phyloP scores from a whole-genome alignment of 2,329 filamentous ascomycete species.

The Beauveria bassiana region DNA sequence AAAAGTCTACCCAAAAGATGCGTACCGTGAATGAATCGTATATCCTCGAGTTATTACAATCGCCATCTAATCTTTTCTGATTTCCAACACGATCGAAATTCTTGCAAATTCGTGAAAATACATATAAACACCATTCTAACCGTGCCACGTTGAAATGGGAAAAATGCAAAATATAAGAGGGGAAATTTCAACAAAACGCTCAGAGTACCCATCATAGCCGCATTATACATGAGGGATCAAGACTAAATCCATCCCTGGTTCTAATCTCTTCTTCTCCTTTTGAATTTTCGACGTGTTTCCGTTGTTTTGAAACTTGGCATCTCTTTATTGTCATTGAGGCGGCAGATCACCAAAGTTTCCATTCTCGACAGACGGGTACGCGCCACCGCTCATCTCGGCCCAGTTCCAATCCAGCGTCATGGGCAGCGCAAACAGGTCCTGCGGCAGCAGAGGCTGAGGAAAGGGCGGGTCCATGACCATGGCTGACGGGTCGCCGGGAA shows the following conservation, averaged over 20 bases:
- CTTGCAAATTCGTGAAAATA: too few relatives aligned
- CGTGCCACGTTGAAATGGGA: too few relatives aligned
- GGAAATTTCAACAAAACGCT: not conserved
- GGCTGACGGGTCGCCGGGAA: conserved; percentile 19
- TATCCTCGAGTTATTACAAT: too few relatives aligned
- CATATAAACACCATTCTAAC: too few relatives aligned
- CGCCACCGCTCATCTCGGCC: conserved; percentile 60
- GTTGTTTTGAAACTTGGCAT: not conserved
- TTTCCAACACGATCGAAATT: not conserved
- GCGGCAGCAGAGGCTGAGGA: conserved; percentile 82
- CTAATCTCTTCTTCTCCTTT: not conserved
- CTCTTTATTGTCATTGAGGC: not conserved
- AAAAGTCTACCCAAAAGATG: not conserved
- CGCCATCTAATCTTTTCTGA: too few relatives aligned
- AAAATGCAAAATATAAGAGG: not conserved
- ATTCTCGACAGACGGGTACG: conserved; percentile 57
- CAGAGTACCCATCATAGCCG: not conserved
- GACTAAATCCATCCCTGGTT: not conserved
- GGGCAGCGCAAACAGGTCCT: conserved; percentile 90
- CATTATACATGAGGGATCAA: not conserved
- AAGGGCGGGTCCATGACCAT: conserved; percentile 36
- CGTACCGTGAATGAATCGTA: too few relatives aligned
- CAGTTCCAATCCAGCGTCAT: conserved; percentile 92
- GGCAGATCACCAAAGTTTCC: conserved; percentile 37
- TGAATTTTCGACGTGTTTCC: conserved; percentile 12